Base-by-base conservation (phyloP, 495 filamentous ascomycete genomes). In the Penicillium bialowiezense region DNA sequence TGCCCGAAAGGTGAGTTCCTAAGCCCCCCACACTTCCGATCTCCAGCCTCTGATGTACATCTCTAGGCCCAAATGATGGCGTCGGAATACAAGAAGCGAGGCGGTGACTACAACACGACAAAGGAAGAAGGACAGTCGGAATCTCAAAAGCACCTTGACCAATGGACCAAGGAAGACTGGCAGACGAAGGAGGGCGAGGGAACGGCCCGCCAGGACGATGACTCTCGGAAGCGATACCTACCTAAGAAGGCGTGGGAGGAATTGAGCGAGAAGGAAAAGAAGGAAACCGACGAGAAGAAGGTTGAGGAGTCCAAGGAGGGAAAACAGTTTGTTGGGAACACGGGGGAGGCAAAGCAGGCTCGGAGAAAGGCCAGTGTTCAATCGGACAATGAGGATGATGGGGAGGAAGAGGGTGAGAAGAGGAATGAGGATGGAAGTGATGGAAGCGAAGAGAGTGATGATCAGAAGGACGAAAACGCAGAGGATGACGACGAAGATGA, bases 11-110 rank as follows among this genome's bases (percentile, higher is more conserved):
- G 73, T 71, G 52, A 12, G 12, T 18, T 3, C 5, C 2, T 10
- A 12, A 13, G 33, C 24, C 24, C 28, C 14, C n/a, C n/a, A n/a
- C n/a, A n/a, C n/a, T n/a, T n/a, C n/a, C n/a, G n/a, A n/a, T n/a
- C n/a, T n/a, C n/a, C n/a, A n/a, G n/a, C n/a, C n/a, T n/a, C n/a
- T n/a, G n/a, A n/a, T n/a, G n/a, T n/a, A n/a, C n/a, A n/a, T n/a
- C n/a, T n/a, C n/a, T n/a, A 76, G 71, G 74, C 71, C 0, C 72
- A 78, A 68, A 64, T 78, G 59, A 77, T 72, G 70, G 75, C 74
- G 3, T 52, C 65, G 0, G 74, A 77, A 49, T 78, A 78, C 65
- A 76, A 78, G 50, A 70, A 69, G 41, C 73, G 74, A 37, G 73
- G 74, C 10, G 75, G 74, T n/a, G 61, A 55, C 14, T 76, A 78